Evolutionary conservation across 441 rosid species (phyloP).

Genomic region (Breynia disticha): DNA sequence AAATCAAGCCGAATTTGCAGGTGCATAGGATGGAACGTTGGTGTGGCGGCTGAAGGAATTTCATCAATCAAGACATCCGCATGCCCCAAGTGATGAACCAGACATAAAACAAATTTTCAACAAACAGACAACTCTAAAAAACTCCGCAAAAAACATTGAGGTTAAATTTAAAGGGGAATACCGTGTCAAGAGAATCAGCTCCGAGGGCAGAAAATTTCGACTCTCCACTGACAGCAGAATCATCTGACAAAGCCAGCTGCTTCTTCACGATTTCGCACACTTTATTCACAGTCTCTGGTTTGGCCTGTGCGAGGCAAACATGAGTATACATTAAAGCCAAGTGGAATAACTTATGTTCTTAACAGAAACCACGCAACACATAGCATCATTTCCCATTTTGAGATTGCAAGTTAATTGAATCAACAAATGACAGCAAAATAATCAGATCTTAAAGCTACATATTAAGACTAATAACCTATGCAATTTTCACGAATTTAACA

Average conservation of each 20-base stretch:
- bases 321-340: too few species aligned
- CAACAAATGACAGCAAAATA: too few species aligned
- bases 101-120: background rate
- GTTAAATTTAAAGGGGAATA: constrained; percentile 2
- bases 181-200: constrained; percentile 48
- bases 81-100: too few species aligned
- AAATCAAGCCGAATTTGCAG: too few species aligned
- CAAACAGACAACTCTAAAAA: background rate
- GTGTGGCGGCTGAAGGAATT: too few species aligned
- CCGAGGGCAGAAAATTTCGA: constrained; percentile 39
- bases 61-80: too few species aligned
- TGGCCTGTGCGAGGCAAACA: constrained; percentile 21
- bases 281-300: constrained; percentile 31
- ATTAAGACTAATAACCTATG: too few species aligned
- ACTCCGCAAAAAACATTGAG: background rate
- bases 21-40: too few species aligned
- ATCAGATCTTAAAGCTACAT: too few species aligned
- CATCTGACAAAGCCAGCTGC: constrained; percentile 36
- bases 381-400: too few species aligned
- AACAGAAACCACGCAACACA: background rate
- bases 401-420: too few species aligned
- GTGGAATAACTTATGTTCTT: background rate
- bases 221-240: constrained; percentile 27
- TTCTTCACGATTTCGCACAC: constrained; percentile 41
- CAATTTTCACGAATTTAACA: too few species aligned